Percentiles rank a stretch among this genome's conserved stretches.
Evolutionary conservation across 2,329 filamentous ascomycete species (phyloP).

Genomic region (Aspergillus sclerotialis): DNA sequence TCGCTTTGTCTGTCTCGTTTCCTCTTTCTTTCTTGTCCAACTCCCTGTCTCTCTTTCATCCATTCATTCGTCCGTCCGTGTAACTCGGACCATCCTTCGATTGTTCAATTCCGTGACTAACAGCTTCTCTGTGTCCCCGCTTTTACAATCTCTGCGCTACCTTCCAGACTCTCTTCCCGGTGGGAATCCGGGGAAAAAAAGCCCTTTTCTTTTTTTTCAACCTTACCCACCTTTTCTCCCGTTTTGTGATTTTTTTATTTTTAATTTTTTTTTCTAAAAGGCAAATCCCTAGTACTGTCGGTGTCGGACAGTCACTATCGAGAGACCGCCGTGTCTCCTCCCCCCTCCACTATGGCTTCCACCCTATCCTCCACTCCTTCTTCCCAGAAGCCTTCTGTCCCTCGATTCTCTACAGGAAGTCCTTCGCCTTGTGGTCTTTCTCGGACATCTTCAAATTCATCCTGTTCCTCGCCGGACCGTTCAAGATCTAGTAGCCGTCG

Average conservation of each 20-base stretch:
- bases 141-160: constrained; percentile 9
- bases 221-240: constrained; percentile 1
- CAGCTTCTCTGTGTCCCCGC: constrained; percentile 19
- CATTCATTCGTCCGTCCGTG: neutral
- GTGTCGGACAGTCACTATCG: constrained; percentile 7
- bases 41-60: neutral
- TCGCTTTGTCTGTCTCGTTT: neutral
- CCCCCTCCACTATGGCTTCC: constrained; percentile 23
- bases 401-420: constrained; percentile 13
- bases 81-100: constrained; percentile 6
- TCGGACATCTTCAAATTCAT: constrained; percentile 27
- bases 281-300: constrained; percentile 5
- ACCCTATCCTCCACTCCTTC: constrained; percentile 15
- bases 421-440: constrained; percentile 13
- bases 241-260: constrained; percentile 4
- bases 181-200: constrained; percentile 27
- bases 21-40: neutral
- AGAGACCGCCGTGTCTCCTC: constrained; percentile 11
- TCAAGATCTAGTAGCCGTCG: constrained; percentile 35
- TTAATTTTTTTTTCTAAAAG: constrained; percentile 10
- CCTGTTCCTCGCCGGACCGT: constrained; percentile 27
- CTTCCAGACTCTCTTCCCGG: constrained; percentile 15
- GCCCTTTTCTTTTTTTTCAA: constrained; percentile 10
- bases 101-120: constrained; percentile 28
- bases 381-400: constrained; percentile 19